Base-by-base conservation (phyloP, 345 rosid species). In the Bruguiera sexangula region DNA sequence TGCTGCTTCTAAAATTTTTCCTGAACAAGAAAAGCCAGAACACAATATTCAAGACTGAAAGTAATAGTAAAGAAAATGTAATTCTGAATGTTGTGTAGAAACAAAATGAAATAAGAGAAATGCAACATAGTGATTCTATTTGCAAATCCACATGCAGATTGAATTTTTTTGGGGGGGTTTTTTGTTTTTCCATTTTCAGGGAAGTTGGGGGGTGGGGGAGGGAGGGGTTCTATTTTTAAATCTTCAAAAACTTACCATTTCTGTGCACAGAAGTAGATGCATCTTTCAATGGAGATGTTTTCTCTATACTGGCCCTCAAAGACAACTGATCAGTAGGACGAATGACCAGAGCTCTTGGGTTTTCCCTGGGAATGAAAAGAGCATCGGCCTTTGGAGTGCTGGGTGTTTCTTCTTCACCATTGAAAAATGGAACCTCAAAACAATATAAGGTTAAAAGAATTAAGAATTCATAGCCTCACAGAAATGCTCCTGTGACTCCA, bases 311-410 rank as follows among this genome's bases (percentile, higher is more conserved):
- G 60, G 73, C 63, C 79, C 87, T 85, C 63, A 78, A 69, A 54
- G 85, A 72, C 87, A 84, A 81, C 70, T 82, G 82, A 58, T 83
- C 96, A 19, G 77, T 43, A 57, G 93, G 87, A 68, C 76, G 89
- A 74, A 90, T 88, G 60, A 95, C 84, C 69, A 92, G 78, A 76
- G 96, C 83, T 81, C 96, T 87, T 22, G 99, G 99, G 71, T 95
- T 92, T 78, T 95, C 97, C 82, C 99, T 78, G 19, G 97, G 99
- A 77, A 88, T 71, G 76, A 92, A 84, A 72, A 86, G 77, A 15
- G 97, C 96, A 83, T 88, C 96, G 31, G 96, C 96, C 82, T 90
- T 91, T 0, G 98, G 99, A 34, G 93, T 85, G 73, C 85, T 84
- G 46, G 89, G 85, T 66, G 88, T 81, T 81, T 87, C 95, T 73